phyloP scores from a whole-genome alignment of 2,329 filamentous ascomycete species.

The Aspergillus novofumigatus region DNA sequence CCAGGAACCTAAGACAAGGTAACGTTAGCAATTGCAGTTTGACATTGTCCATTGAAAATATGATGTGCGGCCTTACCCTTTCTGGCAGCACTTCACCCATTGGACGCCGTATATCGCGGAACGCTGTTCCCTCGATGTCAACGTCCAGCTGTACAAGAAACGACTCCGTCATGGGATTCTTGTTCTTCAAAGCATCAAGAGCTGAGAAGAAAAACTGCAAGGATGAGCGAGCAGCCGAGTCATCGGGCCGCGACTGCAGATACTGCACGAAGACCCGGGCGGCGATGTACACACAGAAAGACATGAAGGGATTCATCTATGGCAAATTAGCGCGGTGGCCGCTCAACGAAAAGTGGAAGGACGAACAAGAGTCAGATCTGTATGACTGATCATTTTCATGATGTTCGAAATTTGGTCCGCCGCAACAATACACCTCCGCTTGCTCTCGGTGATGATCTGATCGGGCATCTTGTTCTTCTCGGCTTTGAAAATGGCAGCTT shows the following conservation, averaged over 20 bases:
- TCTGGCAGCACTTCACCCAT: constrained; percentile 5
- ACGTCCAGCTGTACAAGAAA: constrained; percentile 92
- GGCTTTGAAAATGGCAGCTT: constrained; percentile 95
- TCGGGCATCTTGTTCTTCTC: constrained; percentile 78
- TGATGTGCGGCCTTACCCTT: constrained; percentile 5
- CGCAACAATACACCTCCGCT: constrained; percentile 85
- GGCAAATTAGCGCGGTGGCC: constrained; percentile 10
- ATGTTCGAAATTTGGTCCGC: constrained; percentile 91
- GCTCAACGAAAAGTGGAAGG: background rate
- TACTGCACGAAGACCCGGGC: constrained; percentile 94
- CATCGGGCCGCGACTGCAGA: constrained; percentile 86
- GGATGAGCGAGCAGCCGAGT: constrained; percentile 70
- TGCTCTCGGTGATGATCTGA: constrained; percentile 81
- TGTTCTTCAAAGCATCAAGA: constrained; percentile 82
- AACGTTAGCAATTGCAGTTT: background rate
- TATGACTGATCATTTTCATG: constrained; percentile 90
- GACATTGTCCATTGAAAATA: background rate
- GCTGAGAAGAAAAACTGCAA: constrained; percentile 86
- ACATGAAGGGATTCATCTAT: constrained; percentile 92
- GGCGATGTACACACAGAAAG: constrained; percentile 94
- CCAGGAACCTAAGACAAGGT: background rate
- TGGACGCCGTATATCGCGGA: constrained; percentile 21
- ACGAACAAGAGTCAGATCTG: constrained; percentile 77
- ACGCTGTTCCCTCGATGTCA: constrained; percentile 64
- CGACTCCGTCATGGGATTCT: constrained; percentile 88